Evolutionary conservation across 768 basidiomycete species (phyloP).

Genomic region (Hysterangium stoloniferum): DNA sequence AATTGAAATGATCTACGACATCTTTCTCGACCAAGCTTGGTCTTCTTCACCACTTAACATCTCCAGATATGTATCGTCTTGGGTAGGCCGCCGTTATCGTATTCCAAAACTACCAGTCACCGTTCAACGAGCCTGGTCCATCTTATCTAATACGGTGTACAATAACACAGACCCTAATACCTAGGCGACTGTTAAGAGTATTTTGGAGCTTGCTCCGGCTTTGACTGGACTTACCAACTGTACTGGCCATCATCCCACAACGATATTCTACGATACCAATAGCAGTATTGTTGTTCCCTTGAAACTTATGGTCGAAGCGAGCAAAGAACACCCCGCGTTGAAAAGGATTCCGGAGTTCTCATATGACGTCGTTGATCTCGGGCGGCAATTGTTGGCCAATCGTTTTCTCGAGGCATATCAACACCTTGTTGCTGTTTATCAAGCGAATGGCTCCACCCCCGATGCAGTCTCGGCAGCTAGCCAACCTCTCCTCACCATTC

Average conservation of each 20-base stretch:
- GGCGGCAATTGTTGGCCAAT: conserved; percentile 34
- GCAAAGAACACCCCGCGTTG: conserved; percentile 17
- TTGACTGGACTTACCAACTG: conserved; percentile 27
- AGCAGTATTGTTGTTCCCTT: conserved; percentile 14
- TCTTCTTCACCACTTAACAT: conserved; percentile 27
- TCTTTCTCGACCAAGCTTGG: conserved; percentile 36
- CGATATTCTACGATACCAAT: conserved; percentile 31
- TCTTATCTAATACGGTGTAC: conserved; percentile 32
- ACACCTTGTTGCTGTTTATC: conserved; percentile 24
- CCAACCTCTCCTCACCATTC: conserved; percentile 23
- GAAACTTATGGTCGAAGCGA: conserved; percentile 11
- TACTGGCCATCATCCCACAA: conserved; percentile 27
- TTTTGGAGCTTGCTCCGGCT: conserved; percentile 30
- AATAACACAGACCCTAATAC: conserved; percentile 27
- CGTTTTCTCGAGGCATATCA: conserved; percentile 28
- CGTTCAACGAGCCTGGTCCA: conserved; percentile 29
- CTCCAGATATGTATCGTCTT: conserved; percentile 25
- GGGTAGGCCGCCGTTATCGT: conserved; percentile 30
- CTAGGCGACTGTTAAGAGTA: conserved; percentile 31
- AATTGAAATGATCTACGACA: conserved; percentile 36
- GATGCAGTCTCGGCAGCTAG: conserved; percentile 20
- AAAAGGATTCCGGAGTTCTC: conserved; percentile 25
- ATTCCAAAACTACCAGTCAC: conserved; percentile 20
- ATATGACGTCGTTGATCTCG: conserved; percentile 33
- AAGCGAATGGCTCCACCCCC: conserved; percentile 17